Evolutionary conservation across 2,329 filamentous ascomycete genomes (phyloP).

Genomic region (Cladobotryum protrusum): DNA sequence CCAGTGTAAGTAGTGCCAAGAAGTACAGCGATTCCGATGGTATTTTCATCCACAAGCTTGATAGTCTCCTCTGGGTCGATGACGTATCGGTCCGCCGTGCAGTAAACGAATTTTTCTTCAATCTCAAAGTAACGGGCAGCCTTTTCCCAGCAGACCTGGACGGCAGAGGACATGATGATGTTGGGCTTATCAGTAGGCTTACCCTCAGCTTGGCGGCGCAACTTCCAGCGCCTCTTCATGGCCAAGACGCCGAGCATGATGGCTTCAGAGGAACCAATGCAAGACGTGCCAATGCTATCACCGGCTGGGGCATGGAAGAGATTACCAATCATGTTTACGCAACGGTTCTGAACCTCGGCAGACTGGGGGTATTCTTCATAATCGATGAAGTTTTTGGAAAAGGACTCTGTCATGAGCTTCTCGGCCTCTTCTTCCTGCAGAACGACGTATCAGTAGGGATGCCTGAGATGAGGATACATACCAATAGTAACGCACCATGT

Average conservation of each 20-base stretch:
- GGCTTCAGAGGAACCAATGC: conserved; percentile 83
- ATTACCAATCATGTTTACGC: conserved; percentile 82
- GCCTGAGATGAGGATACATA: conserved; percentile 5
- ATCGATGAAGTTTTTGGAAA: conserved; percentile 93
- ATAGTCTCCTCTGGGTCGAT: conserved; percentile 59
- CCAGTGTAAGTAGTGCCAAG: conserved; percentile 92
- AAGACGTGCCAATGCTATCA: conserved; percentile 77
- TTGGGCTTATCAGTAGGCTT: conserved; percentile 79
- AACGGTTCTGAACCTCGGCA: conserved; percentile 85
- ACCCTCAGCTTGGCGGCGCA: conserved; percentile 73
- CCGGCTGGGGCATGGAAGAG: conserved; percentile 75
- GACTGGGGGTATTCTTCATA: conserved; percentile 80
- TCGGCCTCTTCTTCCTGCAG: conserved; percentile 86
- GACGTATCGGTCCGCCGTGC: conserved; percentile 54
- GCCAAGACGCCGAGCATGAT: conserved; percentile 79
- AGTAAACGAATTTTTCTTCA: conserved; percentile 75
- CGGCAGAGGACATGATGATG: conserved; percentile 91
- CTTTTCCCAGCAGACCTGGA: conserved; percentile 98
- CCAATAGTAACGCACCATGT: conserved; percentile 60
- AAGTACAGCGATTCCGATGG: conserved; percentile 88
- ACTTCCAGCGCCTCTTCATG: conserved; percentile 95
- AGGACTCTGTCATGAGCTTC: conserved; percentile 87
- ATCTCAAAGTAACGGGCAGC: conserved; percentile 84
- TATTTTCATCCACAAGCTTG: conserved; percentile 58
- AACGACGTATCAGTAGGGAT: neutral